Conservation (phyloP, 352 stramenopile genomes). For the Phytophthora boehmeriae region DNA sequence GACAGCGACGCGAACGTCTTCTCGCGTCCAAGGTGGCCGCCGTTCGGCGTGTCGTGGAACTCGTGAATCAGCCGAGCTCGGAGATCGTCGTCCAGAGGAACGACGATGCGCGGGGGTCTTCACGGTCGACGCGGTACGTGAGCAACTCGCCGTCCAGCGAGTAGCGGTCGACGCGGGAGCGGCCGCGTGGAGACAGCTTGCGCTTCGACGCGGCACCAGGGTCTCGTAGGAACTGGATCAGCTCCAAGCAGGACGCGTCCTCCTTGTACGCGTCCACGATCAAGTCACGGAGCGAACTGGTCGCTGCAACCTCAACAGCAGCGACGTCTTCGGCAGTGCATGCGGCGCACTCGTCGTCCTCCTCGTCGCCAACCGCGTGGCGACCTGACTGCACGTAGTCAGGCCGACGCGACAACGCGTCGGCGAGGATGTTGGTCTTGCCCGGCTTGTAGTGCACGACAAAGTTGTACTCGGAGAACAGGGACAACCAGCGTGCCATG, state of each 20-base stretch:
- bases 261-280: constrained; percentile 4
- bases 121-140: constrained; percentile 5
- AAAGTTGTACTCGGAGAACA: constrained; percentile 25
- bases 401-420: constrained; percentile 27
- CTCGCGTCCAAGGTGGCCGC: constrained; percentile 20
- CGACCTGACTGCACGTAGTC: constrained; percentile 9
- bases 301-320: background rate
- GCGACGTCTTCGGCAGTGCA: background rate
- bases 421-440: constrained; percentile 26
- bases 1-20: constrained; percentile 18
- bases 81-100: constrained; percentile 14
- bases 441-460: constrained; percentile 15
- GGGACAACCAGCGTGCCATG: constrained; percentile 32
- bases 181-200: background rate
- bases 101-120: constrained; percentile 10
- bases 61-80: constrained; percentile 19
- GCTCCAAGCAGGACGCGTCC: background rate
- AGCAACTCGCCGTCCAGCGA: constrained; percentile 5
- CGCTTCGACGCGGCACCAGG: background rate
- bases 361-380: constrained; percentile 1
- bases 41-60: constrained; percentile 14
- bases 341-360: background rate
- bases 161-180: constrained; percentile 5
- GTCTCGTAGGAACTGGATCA: background rate
- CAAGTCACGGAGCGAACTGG: background rate